Percentiles rank a stretch among this genome's conserved stretches.
These are phyloP conservation scores for Chlorella ohadii DNA, from an alignment of 139 green algal species.

Conservation along the genomic window DNA sequence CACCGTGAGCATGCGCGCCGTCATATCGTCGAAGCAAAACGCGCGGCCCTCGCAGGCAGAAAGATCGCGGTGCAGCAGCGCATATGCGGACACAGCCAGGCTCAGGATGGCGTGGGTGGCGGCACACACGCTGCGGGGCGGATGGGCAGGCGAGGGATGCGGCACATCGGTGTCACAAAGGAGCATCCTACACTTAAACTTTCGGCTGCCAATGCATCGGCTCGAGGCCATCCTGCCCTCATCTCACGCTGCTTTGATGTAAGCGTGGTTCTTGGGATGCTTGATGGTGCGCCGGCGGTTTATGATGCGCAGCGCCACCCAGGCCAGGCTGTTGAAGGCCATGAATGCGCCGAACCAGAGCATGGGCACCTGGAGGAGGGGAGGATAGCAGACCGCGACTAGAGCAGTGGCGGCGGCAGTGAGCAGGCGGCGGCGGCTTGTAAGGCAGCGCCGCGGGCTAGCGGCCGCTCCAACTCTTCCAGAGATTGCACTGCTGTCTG, in stretches of 20 bases:
- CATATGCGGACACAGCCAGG: not conserved
- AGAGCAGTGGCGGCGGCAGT: not conserved
- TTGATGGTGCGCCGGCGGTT: not conserved
- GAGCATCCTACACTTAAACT: too few relatives aligned
- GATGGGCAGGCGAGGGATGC: not conserved
- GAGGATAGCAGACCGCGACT: not conserved
- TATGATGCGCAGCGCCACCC: not conserved
- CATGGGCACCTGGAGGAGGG: not conserved
- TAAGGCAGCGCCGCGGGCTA: too few relatives aligned
- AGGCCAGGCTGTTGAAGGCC: slow-evolving; percentile 3
- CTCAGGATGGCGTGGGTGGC: slow-evolving; percentile 16
- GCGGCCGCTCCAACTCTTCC: not conserved
- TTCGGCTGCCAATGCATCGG: too few relatives aligned
- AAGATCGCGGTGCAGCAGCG: slow-evolving; percentile 1
- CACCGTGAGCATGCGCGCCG: not conserved
- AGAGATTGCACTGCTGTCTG: too few relatives aligned
- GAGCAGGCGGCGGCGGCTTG: not conserved
- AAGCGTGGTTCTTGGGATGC: not conserved
- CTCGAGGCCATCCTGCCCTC: not conserved
- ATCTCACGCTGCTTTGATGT: slow-evolving; percentile 17
- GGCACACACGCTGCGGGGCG: slow-evolving; percentile 6
- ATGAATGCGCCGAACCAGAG: slow-evolving; percentile 23
- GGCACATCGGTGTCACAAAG: not conserved
- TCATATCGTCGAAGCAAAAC: slow-evolving; percentile 22
- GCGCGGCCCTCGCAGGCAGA: not conserved